Percentiles rank a stretch among this genome's conserved stretches.
Conservation (phyloP, 331 rosid genomes). For the Phaseolus coccineus region DNA sequence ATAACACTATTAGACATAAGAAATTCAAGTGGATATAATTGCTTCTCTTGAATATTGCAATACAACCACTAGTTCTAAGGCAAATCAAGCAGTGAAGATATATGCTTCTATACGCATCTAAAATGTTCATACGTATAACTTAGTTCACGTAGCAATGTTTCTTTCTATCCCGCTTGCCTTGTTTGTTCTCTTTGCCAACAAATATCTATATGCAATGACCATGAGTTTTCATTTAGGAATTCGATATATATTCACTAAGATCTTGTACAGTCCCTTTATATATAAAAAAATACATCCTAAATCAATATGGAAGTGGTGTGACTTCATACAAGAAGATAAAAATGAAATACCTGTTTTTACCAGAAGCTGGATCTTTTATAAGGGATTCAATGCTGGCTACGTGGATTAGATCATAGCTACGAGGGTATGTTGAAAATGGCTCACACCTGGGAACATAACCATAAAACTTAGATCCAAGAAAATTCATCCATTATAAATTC, state of each 20-base stretch:
- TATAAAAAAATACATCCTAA: background rate
- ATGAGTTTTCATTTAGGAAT: background rate
- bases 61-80: background rate
- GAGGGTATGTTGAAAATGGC: slow-evolving; percentile 98
- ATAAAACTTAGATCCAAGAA: slow-evolving; percentile 43
- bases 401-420: slow-evolving; percentile 88
- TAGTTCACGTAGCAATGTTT: background rate
- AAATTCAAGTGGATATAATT: background rate
- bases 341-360: slow-evolving; percentile 71
- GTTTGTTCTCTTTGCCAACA: background rate
- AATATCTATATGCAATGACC: slow-evolving; percentile 7
- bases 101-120: background rate
- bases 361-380: slow-evolving; percentile 65
- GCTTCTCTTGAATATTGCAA: slow-evolving; percentile 7
- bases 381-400: slow-evolving; percentile 83
- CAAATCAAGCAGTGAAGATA: slow-evolving; percentile 1
- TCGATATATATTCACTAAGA: background rate
- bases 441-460: slow-evolving; percentile 79
- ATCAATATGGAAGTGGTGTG: background rate
- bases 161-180: background rate
- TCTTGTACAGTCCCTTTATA: background rate
- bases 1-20: background rate
- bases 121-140: background rate
- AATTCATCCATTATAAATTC: slow-evolving; percentile 21
- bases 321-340: slow-evolving; percentile 18